Percentiles rank a stretch among this genome's conserved stretches.
Evolutionary conservation across 225 moss, liverwort and hornwort genomes (phyloP).

Genomic region (Neckera pumila): DNA sequence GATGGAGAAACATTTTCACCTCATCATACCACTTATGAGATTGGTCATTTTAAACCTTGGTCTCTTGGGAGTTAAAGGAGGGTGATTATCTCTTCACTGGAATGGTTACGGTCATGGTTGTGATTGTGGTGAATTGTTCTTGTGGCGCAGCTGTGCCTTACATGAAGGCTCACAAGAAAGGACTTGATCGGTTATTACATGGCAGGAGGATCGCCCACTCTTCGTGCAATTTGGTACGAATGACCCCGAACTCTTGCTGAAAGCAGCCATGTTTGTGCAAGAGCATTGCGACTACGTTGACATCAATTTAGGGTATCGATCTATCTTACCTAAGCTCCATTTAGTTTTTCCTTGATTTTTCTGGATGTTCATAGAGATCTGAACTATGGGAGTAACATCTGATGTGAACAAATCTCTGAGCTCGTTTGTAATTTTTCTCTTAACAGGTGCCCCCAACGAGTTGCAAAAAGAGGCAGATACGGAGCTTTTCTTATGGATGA

Average conservation of each 20-base stretch:
- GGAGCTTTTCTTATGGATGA: constrained; percentile 96
- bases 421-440: background rate
- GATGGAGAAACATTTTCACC: background rate
- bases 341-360: background rate
- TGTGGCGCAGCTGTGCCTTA: constrained; percentile 2
- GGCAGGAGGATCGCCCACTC: constrained; percentile 91
- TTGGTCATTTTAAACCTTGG: background rate
- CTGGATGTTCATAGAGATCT: background rate
- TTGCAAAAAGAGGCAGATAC: constrained; percentile 82
- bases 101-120: background rate
- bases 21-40: background rate
- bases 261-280: constrained; percentile 72
- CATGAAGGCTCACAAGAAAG: background rate
- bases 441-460: constrained; percentile 82
- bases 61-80: background rate
- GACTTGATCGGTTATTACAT: background rate
- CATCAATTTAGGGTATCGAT: constrained; percentile 72
- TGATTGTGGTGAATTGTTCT: constrained; percentile 2
- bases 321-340: background rate
- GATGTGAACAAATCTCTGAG: background rate
- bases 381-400: background rate
- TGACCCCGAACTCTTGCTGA: constrained; percentile 65
- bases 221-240: constrained; percentile 97
- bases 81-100: background rate
- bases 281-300: constrained; percentile 80